Conservation (phyloP, 176 grass and related monocot species). For the Elaeis guineensis region DNA sequence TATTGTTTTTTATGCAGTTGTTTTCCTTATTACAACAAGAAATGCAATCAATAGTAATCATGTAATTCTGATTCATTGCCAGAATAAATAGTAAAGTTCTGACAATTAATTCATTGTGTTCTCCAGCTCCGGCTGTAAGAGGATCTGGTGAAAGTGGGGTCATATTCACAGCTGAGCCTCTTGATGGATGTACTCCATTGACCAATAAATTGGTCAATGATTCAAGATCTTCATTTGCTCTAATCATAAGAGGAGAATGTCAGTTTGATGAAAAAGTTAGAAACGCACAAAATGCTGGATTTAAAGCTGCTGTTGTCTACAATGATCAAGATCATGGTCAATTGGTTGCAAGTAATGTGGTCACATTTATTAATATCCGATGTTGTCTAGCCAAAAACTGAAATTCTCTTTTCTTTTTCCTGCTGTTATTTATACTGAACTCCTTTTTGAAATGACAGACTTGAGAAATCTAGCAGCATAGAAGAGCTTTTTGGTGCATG, state of each 20-base stretch:
- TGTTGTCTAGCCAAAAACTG: too few relatives aligned
- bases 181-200: conserved; percentile 57
- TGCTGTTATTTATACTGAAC: neutral
- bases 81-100: too few relatives aligned
- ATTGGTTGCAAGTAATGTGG: conserved; percentile 74
- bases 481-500: too few relatives aligned
- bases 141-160: conserved; percentile 56
- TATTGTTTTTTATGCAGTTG: too few relatives aligned
- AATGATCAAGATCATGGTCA: conserved; percentile 55
- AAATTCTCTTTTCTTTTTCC: neutral
- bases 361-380: too few relatives aligned
- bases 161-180: conserved; percentile 55
- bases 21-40: too few relatives aligned
- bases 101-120: conserved; percentile 24
- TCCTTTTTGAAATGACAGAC: too few relatives aligned
- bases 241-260: conserved; percentile 75
- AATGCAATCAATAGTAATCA: too few relatives aligned
- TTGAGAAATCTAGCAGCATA: too few relatives aligned
- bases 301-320: conserved; percentile 78
- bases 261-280: conserved; percentile 82
- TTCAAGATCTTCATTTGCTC: conserved; percentile 33
- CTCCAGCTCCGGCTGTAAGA: conserved; percentile 68
- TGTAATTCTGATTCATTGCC: too few relatives aligned
- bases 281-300: conserved; percentile 81
- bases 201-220: conserved; percentile 34